A percentile compares a stretch with the other conserved stretches of the same genome.
Evolutionary conservation across 768 basidiomycete species (phyloP).

Genomic region (Lactarius pseudohatsudake): DNA sequence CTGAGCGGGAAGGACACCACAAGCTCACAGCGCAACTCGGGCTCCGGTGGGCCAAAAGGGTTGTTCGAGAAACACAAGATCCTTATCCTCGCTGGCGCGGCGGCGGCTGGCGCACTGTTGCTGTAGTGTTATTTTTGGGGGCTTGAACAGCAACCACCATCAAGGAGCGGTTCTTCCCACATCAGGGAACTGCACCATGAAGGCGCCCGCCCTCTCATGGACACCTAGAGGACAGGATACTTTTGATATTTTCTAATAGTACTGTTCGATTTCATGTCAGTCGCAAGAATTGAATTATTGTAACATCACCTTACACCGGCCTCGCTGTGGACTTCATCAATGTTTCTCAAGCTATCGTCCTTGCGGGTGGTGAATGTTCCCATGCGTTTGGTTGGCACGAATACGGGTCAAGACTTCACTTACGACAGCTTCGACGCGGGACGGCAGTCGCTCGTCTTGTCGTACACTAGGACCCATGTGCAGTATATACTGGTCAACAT

Average conservation of each 20-base stretch:
- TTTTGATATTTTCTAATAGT: too few species aligned
- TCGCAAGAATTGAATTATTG: too few species aligned
- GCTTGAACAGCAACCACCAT: too few species aligned
- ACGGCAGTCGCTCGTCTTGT: neutral
- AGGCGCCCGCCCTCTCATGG: too few species aligned
- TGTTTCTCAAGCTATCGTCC: too few species aligned
- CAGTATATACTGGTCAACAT: neutral
- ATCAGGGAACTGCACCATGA: too few species aligned
- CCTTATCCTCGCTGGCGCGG: neutral
- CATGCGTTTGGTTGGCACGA: neutral
- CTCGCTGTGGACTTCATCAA: neutral
- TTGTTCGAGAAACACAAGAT: slow-evolving; percentile 16
- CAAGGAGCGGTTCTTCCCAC: too few species aligned
- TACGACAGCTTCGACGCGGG: neutral
- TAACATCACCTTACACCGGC: neutral
- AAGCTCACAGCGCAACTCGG: neutral
- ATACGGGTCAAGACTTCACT: neutral
- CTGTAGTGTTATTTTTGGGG: neutral
- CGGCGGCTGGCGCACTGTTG: neutral
- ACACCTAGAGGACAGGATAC: too few species aligned
- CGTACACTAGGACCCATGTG: neutral
- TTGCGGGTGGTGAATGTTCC: neutral
- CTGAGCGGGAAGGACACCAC: slow-evolving; percentile 14
- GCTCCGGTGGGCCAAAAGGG: neutral
- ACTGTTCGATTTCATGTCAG: too few species aligned